phyloP scores from a whole-genome alignment of 495 filamentous ascomycete species.

The Barbatosphaeria neglecta region DNA sequence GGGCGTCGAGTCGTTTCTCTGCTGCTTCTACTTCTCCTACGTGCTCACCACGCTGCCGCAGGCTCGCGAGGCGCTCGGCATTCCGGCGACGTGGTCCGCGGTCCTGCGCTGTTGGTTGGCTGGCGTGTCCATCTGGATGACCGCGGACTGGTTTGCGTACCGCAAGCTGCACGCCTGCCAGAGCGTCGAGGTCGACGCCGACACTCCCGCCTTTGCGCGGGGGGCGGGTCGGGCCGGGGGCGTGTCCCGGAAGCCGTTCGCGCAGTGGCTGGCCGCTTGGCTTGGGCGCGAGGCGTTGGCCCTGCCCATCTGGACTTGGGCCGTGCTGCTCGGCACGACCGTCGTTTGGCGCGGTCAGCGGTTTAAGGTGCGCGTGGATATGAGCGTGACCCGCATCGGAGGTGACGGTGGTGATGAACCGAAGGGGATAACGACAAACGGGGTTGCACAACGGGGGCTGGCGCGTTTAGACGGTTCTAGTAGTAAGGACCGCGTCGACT shows the following conservation, averaged over 20 bases:
- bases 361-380: constrained; percentile 77
- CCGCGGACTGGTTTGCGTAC: constrained; percentile 63
- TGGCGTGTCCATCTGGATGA: constrained; percentile 58
- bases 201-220: constrained; percentile 62
- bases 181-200: constrained; percentile 57
- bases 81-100: constrained; percentile 56
- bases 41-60: constrained; percentile 62
- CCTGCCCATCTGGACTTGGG: constrained; percentile 77
- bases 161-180: constrained; percentile 56
- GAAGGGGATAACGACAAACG: background rate
- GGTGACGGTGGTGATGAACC: background rate
- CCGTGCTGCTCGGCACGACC: constrained; percentile 69
- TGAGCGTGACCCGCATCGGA: constrained; percentile 51
- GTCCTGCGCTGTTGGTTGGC: constrained; percentile 55
- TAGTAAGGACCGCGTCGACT: constrained; percentile 21
- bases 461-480: background rate
- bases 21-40: constrained; percentile 67
- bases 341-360: constrained; percentile 76
- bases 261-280: constrained; percentile 74
- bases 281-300: constrained; percentile 72
- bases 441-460: background rate
- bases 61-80: constrained; percentile 39
- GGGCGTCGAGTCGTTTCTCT: constrained; percentile 80
- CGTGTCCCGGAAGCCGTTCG: constrained; percentile 41
- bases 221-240: constrained; percentile 24